Evolutionary conservation across 345 rosid genomes (phyloP), one percentile per base, ranked within the genome.

Genomic region (Dimocarpus longan): DNA sequence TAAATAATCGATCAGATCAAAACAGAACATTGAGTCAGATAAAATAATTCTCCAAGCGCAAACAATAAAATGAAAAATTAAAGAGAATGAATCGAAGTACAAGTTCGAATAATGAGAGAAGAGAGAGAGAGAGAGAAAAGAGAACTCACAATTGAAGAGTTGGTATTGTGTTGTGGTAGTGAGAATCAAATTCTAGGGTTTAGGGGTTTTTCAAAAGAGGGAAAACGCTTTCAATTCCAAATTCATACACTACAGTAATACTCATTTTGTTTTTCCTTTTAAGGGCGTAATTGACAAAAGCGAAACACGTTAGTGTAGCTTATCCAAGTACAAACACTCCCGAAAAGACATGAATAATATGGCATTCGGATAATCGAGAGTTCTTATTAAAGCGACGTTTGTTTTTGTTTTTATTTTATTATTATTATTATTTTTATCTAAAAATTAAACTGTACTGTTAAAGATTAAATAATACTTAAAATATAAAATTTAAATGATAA

Each of bases 81-180:
- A 56, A 54, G 13, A 37, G 24, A 10, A 72, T 56, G 28, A 72
- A 57, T 24, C 13, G 4, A 56, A 19, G 21, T 56, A 28, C 32
- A 19, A 21, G 42, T 8, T 16, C 24, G 60, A 54, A 15, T 3
- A 54, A 16, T n/a, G 26, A 54, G 39, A 70, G 74, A 26, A 32
- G 10, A 52, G 28, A 26, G 37, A 57, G 13, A 59, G 74, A 32
- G 10, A 52, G 28, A 26, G 37, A 57, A 13, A 59, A 19, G 22
- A 43, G 44, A 57, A 57, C 76, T 73, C 76, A 73, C 76, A 19
- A 59, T 57, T 57, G 16, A 70, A n/a, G 76, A n/a, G 50, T 11
- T 21, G 66, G 3, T 1, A 26, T 26, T 48, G 40, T 13, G 28
- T 26, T 26, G 66, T 56, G 18, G 0, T 37, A n/a, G n/a, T 39